phyloP scores from a whole-genome alignment of 2,329 filamentous ascomycete species.

The Cercospora sesami region DNA sequence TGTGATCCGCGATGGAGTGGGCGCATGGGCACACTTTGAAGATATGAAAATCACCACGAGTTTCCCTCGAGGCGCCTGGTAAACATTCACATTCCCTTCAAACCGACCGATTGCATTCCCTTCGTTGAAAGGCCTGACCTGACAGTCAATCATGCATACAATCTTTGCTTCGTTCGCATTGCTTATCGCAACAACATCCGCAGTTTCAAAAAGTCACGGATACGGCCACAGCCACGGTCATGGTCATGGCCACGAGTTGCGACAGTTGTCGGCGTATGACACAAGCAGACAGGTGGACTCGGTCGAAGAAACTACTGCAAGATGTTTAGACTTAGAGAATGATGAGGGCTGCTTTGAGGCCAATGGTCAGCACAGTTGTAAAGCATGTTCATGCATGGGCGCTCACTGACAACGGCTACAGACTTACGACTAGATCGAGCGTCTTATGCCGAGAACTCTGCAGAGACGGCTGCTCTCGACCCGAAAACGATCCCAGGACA shows the following conservation, averaged over 20 bases:
- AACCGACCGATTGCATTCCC: background rate
- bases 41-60: background rate
- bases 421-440: background rate
- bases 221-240: background rate
- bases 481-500: background rate
- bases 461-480: background rate
- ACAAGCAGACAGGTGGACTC: background rate
- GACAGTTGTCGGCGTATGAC: background rate
- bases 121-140: background rate
- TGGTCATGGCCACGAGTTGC: background rate
- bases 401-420: background rate
- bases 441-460: background rate
- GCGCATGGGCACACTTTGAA: background rate
- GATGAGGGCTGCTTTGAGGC: background rate
- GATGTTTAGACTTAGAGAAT: background rate
- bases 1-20: background rate
- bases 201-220: background rate
- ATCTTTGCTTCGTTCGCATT: background rate
- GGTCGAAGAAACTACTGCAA: background rate
- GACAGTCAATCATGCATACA: background rate
- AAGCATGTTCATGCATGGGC: background rate
- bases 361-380: background rate
- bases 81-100: background rate
- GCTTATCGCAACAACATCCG: background rate
- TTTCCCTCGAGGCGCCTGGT: background rate